phyloP scores from a whole-genome alignment of 441 rosid genomes.

The Bruguiera hainesii region DNA sequence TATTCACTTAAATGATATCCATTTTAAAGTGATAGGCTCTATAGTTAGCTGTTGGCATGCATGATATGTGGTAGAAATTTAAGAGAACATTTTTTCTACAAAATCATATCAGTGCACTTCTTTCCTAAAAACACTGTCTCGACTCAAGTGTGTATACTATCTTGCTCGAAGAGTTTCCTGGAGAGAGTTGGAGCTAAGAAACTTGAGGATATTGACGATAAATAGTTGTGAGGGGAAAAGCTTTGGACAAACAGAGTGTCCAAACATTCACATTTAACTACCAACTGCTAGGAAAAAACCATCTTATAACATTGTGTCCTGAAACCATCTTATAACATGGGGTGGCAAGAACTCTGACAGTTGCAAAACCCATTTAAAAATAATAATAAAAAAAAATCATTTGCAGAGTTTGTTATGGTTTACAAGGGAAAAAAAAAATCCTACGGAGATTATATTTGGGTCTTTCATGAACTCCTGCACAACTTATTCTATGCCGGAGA shows the following conservation, averaged over 20 bases:
- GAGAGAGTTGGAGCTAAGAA: background rate
- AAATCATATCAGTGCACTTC: background rate
- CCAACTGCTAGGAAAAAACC: too few species aligned
- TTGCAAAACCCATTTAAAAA: too few species aligned
- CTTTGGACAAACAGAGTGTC: background rate
- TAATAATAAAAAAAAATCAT: too few species aligned
- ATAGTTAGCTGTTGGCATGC: background rate
- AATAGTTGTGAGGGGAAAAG: background rate
- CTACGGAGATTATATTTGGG: too few species aligned
- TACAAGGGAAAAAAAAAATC: too few species aligned
- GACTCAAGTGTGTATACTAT: background rate
- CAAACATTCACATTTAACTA: too few species aligned
- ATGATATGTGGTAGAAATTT: background rate
- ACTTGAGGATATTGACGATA: background rate
- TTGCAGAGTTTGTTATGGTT: too few species aligned
- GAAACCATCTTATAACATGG: too few species aligned
- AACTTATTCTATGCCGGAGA: background rate
- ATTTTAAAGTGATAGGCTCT: background rate
- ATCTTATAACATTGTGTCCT: too few species aligned
- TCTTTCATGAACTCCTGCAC: too few species aligned
- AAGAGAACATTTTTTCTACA: background rate
- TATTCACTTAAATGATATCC: background rate
- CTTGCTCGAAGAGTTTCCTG: background rate
- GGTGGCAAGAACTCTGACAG: too few species aligned
- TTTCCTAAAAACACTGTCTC: background rate